Evolutionary conservation across 305 asterid species (phyloP), one percentile per base, ranked within the genome.

Genomic region (Nicotiana rustica): DNA sequence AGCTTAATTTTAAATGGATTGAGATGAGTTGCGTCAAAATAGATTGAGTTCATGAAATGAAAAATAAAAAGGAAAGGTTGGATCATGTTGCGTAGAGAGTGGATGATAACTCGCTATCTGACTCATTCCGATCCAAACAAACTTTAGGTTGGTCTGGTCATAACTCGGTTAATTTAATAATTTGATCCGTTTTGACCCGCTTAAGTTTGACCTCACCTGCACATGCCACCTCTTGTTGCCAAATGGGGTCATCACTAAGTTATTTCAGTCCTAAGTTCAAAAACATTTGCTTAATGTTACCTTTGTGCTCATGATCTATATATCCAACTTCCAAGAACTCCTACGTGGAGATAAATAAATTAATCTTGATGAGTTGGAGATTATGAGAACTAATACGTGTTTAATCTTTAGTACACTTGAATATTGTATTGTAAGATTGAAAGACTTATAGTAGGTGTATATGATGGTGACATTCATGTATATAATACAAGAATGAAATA

Each of bases 381-480:
- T 69, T 38, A 21, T 41, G n/a, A 41, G n/a, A 77, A 47, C 1
- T 47, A 19, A 47, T 10, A 79, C 19, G 82, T 79, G 73, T 33
- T 9, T 19, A 9, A 79, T 52, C 4, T 18, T 60, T 61, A 10
- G 12, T 35, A 78, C 57, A 36, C 36, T 38, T 25, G n/a, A 3
- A 41, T 41, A 41, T 79, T 78, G 56, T 36, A 19, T 14, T 21
- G 44, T 38, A 19, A 65, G 36, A 18, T 61, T 17, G 15, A 12
- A 79, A 13, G 47, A 79, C 38, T 6, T 7, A 13, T 41, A 3
- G 59, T 62, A 79, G 69, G 35, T 47, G 76, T 55, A 21, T 62
- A 21, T 61, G 83, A 82, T 36, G 66, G 41, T 77, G 69, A 82
- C 66, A 14, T 29, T 13, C 10, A 67, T 83, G 10, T 10, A 38